A percentile compares a stretch with the other conserved stretches of the same genome.
Evolutionary conservation across 495 filamentous ascomycete species (phyloP).

Genomic region (Tetracladium marchalianum): DNA sequence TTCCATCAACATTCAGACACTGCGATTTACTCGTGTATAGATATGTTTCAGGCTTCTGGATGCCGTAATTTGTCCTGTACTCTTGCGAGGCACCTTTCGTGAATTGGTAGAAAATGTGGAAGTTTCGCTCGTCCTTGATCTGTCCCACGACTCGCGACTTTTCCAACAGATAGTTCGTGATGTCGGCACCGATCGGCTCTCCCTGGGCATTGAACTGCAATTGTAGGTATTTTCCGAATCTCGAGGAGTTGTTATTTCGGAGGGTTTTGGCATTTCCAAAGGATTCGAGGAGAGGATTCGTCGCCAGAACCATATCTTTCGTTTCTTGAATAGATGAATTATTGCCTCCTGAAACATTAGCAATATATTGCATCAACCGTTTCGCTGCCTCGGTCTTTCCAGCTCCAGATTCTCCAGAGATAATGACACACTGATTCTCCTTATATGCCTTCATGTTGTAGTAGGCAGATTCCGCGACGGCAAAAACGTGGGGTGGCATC

Average conservation of each 20-base stretch:
- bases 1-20: slow-evolving; percentile 85
- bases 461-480: slow-evolving; percentile 90
- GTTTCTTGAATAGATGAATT: slow-evolving; percentile 92
- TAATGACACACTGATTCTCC: slow-evolving; percentile 99
- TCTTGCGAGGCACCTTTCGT: slow-evolving; percentile 84
- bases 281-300: slow-evolving; percentile 92
- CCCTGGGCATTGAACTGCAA: slow-evolving; percentile 92
- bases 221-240: slow-evolving; percentile 97
- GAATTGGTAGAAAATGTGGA: slow-evolving; percentile 99
- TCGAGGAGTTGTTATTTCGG: slow-evolving; percentile 96
- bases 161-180: slow-evolving; percentile 96
- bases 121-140: slow-evolving; percentile 91
- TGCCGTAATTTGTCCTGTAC: slow-evolving; percentile 75
- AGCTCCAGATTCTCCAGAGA: slow-evolving; percentile 95
- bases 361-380: slow-evolving; percentile 99
- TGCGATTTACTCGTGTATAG: slow-evolving; percentile 91
- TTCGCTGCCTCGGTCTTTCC: slow-evolving; percentile 99
- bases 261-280: slow-evolving; percentile 98
- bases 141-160: slow-evolving; percentile 94
- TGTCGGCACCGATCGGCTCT: slow-evolving; percentile 91
- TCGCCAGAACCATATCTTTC: slow-evolving; percentile 98
- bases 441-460: slow-evolving; percentile 99
- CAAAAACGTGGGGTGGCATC: slow-evolving; percentile 92
- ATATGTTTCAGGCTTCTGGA: slow-evolving; percentile 89
- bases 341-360: slow-evolving; percentile 82